phyloP scores from a whole-genome alignment of 129 eudicot genomes.

The Escallonia rubra region DNA sequence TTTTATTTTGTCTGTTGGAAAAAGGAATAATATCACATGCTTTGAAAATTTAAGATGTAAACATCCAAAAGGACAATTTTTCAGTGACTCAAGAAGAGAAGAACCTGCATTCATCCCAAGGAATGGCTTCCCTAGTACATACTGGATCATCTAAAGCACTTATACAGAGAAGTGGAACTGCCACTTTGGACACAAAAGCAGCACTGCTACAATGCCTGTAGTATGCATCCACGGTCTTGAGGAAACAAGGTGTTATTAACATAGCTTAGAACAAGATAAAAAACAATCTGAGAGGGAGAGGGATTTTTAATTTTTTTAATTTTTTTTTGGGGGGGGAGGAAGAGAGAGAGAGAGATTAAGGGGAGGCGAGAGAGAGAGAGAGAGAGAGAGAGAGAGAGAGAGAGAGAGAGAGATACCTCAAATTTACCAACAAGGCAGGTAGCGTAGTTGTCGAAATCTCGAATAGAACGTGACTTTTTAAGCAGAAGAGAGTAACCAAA shows the following conservation, averaged over 20 bases:
- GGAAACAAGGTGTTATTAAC: constrained; percentile 16
- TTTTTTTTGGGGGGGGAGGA: neutral
- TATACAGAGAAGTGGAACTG: constrained; percentile 82
- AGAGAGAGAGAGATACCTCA: constrained; percentile 54
- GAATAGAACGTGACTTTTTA: constrained; percentile 71
- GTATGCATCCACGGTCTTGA: constrained; percentile 90
- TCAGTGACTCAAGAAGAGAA: neutral
- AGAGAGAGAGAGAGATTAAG: neutral
- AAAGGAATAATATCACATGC: neutral
- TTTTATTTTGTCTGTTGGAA: constrained; percentile 63
- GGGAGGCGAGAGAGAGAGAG: neutral
- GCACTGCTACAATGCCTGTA: constrained; percentile 84
- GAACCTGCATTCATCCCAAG: constrained; percentile 97
- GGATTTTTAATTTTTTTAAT: no score
- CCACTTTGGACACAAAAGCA: constrained; percentile 53
- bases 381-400: constrained; percentile 7
- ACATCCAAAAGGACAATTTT: neutral
- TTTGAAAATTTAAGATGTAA: neutral
- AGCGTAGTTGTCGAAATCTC: constrained; percentile 89
- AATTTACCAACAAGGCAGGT: constrained; percentile 76
- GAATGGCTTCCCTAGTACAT: constrained; percentile 93
- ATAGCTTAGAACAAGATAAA: neutral
- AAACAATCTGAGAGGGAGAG: no score
- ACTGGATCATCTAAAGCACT: constrained; percentile 94
- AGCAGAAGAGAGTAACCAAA: constrained; percentile 3